Conservation (phyloP, 176 grass and related monocot genomes). For the Triticum monococcum region DNA sequence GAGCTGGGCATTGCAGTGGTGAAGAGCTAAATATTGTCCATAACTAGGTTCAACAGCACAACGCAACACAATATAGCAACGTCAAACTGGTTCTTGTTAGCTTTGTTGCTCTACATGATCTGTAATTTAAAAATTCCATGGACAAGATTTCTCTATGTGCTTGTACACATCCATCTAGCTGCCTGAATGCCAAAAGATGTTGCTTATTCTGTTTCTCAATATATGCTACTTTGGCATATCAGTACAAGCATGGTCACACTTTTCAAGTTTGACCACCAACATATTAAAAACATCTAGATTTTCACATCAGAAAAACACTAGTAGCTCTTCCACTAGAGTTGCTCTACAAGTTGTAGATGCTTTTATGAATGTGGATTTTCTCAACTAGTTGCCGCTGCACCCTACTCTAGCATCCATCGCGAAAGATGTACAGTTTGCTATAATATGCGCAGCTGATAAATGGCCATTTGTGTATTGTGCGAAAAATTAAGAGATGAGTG, state of each 20-base stretch:
- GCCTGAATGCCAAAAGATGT: neutral
- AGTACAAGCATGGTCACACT: neutral
- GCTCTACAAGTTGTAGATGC: neutral
- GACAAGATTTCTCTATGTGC: neutral
- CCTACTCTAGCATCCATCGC: neutral
- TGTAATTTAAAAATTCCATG: neutral
- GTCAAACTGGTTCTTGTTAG: constrained; percentile 11
- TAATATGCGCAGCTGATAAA: neutral
- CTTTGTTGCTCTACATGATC: neutral
- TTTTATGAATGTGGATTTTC: neutral
- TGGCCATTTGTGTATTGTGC: neutral
- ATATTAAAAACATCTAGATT: neutral
- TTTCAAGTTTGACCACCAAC: constrained; percentile 1
- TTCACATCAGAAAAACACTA: neutral
- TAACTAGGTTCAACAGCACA: constrained; percentile 3
- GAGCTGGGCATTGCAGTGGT: neutral
- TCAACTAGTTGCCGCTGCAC: neutral
- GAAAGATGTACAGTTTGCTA: neutral
- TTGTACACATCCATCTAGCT: constrained; percentile 10
- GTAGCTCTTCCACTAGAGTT: neutral
- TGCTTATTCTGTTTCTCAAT: neutral
- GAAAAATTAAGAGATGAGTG: neutral
- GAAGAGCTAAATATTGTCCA: constrained; percentile 5
- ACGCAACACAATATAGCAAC: neutral
- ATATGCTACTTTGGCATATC: constrained; percentile 13